Evolutionary conservation across 495 filamentous ascomycete genomes (phyloP), one percentile per base, ranked within the genome.

Genomic region (Parachaetomium inaequale): DNA sequence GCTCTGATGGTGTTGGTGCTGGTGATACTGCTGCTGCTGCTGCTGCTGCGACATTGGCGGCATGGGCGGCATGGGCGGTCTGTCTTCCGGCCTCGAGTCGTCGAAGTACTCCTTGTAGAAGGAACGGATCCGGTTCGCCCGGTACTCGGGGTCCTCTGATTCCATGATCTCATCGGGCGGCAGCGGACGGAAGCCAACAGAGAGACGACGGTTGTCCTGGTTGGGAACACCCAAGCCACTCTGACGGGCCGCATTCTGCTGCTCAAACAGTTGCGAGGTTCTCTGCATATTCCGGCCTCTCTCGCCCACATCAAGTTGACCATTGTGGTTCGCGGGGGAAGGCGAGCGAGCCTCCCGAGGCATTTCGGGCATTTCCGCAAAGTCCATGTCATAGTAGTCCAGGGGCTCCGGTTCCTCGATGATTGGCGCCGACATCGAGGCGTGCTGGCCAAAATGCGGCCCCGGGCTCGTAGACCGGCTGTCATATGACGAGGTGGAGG

Each of bases 81-180:
- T 62, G 28, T 63, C 65, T 25, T 79, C 80, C 32, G 76, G 79
- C 71, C 88, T 90, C 21, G 83, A 46, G 26, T 96, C 93, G 57
- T 98, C 94, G 63, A 98, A 98, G 74, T 98, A 98, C 74, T 98
- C 94, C 73, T 96, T 96, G 78, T 98, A 98, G 78, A 98, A 98
- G 26, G 95, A 98, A 66, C 94, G 85, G 65, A 98, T 98, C 25
- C 95, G 85, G 76, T 96, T 97, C 63, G 94, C 94, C 71, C 94
- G 85, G 75, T 93, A 85, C 76, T 98, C 94, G 3, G 94, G 90
- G 70, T 96, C 90, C n/a, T 92, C 90, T 36, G 90, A 88, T 26
- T 79, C 78, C 49, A 77, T 75, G 36, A 78, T 80, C 26, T 81
- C 82, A 67, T 93, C 89, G 55, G 92, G 91, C 4, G 94, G 94